A percentile compares a stretch with the other conserved stretches of the same genome.
phyloP scores from a whole-genome alignment of 805 yeast species.

The Nakazawaea ernobii region DNA sequence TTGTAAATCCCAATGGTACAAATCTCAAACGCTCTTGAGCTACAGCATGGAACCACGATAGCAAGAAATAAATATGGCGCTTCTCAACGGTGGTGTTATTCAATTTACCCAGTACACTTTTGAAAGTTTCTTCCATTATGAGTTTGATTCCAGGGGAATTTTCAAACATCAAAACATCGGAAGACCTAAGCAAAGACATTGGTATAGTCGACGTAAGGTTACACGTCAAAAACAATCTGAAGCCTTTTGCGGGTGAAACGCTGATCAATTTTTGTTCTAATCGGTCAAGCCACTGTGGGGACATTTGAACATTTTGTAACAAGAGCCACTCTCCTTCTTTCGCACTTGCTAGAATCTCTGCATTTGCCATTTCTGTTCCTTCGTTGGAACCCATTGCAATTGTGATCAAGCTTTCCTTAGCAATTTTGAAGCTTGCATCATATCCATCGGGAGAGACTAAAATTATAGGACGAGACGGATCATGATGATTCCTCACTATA shows the following conservation, averaged over 20 bases:
- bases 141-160: conserved; percentile 53
- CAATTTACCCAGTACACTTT: conserved; percentile 16
- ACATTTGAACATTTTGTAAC: conserved; percentile 76
- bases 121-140: conserved; percentile 34
- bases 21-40: conserved; percentile 54
- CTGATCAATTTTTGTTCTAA: conserved; percentile 42
- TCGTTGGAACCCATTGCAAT: conserved; percentile 76
- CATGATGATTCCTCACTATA: conserved; percentile 17
- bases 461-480: conserved; percentile 33
- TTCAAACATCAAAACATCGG: conserved; percentile 57
- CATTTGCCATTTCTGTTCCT: conserved; percentile 50
- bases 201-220: conserved; percentile 44
- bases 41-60: conserved; percentile 69
- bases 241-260: conserved; percentile 24
- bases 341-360: conserved; percentile 40
- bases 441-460: conserved; percentile 54
- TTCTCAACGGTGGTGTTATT: conserved; percentile 32
- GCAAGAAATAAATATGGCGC: conserved; percentile 41
- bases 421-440: conserved; percentile 60
- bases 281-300: conserved; percentile 54
- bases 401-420: conserved; percentile 25
- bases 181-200: conserved; percentile 45
- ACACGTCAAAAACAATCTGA: conserved; percentile 65
- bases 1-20: conserved; percentile 57
- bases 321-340: conserved; percentile 63